Evolutionary conservation across 495 filamentous ascomycete genomes (phyloP).

Genomic region (Recurvomyces mirabilis): DNA sequence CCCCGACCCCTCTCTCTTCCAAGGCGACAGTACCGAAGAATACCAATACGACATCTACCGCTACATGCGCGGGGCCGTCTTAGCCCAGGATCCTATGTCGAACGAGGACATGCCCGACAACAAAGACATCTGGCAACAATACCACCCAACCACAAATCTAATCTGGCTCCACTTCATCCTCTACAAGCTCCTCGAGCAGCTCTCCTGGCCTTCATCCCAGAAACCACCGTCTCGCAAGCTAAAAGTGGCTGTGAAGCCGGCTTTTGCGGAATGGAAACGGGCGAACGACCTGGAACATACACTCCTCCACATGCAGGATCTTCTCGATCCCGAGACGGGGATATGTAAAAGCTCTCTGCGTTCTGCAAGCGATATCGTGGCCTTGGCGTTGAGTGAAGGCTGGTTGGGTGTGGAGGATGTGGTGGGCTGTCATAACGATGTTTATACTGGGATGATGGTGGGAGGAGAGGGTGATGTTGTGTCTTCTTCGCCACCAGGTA

Average conservation of each 20-base stretch:
- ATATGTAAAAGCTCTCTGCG: constrained; percentile 12
- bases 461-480: not conserved
- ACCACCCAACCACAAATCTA: constrained; percentile 31
- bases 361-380: constrained; percentile 26
- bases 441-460: not conserved
- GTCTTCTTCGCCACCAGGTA: not conserved
- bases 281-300: constrained; percentile 22
- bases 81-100: constrained; percentile 17
- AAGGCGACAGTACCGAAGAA: constrained; percentile 28
- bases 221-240: constrained; percentile 6
- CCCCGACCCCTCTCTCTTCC: constrained; percentile 26
- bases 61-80: constrained; percentile 26
- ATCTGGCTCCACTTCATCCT: constrained; percentile 33
- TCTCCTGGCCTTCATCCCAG: constrained; percentile 15
- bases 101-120: not conserved
- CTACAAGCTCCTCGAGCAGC: constrained; percentile 19
- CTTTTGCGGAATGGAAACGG: constrained; percentile 18
- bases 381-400: constrained; percentile 24
- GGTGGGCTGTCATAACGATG: constrained; percentile 2
- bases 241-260: not conserved
- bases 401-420: constrained; percentile 29
- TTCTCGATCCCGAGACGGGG: constrained; percentile 23
- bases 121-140: constrained; percentile 22
- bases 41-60: constrained; percentile 38
- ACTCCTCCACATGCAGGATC: constrained; percentile 15